Conservation (phyloP, 2,329 filamentous ascomycete species). For the Byssothecium circinans region DNA sequence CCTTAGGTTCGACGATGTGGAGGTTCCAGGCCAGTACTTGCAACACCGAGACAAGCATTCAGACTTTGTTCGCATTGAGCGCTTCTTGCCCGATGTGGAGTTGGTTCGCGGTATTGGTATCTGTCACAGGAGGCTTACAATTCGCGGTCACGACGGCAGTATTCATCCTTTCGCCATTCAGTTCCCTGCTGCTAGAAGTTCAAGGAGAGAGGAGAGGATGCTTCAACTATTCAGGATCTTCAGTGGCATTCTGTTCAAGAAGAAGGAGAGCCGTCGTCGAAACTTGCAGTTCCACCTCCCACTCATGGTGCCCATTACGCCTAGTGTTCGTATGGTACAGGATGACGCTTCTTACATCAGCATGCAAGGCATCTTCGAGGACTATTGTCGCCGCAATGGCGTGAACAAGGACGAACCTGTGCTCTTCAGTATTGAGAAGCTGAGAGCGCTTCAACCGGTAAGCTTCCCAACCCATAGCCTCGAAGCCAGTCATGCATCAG, state of each 20-base stretch:
- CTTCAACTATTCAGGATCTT: slow-evolving; percentile 96
- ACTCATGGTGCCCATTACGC: slow-evolving; percentile 91
- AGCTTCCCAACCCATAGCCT: slow-evolving; percentile 9
- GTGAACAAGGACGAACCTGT: slow-evolving; percentile 95
- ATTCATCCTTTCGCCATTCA: slow-evolving; percentile 97
- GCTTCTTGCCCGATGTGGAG: slow-evolving; percentile 93
- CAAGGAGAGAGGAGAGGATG: slow-evolving; percentile 90
- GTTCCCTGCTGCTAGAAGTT: slow-evolving; percentile 89
- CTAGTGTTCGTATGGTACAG: slow-evolving; percentile 91
- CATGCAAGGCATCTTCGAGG: slow-evolving; percentile 92
- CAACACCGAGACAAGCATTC: slow-evolving; percentile 99
- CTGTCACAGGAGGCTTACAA: slow-evolving; percentile 90
- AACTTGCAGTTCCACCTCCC: slow-evolving; percentile 96
- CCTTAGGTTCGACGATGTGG: slow-evolving; percentile 97
- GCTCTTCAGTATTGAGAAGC: slow-evolving; percentile 92
- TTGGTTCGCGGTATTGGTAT: slow-evolving; percentile 87
- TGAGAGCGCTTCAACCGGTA: slow-evolving; percentile 64
- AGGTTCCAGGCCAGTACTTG: slow-evolving; percentile 94
- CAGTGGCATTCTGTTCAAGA: slow-evolving; percentile 86
- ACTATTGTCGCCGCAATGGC: slow-evolving; percentile 84
- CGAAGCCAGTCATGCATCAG: slow-evolving; percentile 7
- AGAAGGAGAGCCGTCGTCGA: slow-evolving; percentile 90
- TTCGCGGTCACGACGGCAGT: slow-evolving; percentile 95
- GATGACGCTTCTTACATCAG: slow-evolving; percentile 95
- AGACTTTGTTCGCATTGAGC: slow-evolving; percentile 95